Conservation (phyloP, 1,139 yeast species). For the Casaregolazyma lundiana region DNA sequence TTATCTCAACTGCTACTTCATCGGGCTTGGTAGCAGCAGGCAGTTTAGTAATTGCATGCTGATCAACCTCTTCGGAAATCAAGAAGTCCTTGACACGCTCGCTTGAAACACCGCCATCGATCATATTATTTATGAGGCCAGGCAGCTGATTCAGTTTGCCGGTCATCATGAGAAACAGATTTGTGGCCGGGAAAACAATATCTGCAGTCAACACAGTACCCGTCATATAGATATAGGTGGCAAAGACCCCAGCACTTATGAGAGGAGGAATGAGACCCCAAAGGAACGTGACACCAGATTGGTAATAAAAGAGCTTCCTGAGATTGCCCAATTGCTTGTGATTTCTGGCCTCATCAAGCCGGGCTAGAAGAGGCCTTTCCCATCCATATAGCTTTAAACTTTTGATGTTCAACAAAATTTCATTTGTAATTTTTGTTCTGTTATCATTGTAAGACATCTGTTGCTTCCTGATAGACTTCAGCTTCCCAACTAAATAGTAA, state of each 20-base stretch:
- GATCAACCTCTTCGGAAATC: slow-evolving; percentile 48
- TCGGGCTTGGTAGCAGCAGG: slow-evolving; percentile 32
- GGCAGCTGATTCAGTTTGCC: slow-evolving; percentile 51
- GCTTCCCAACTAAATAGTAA: slow-evolving; percentile 43
- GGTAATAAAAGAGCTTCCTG: slow-evolving; percentile 41
- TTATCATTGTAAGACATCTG: slow-evolving; percentile 67
- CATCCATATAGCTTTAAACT: slow-evolving; percentile 70
- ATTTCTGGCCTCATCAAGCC: slow-evolving; percentile 60
- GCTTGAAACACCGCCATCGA: slow-evolving; percentile 60
- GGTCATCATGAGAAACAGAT: slow-evolving; percentile 55
- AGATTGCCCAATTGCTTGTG: slow-evolving; percentile 76
- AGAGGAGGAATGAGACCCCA: slow-evolving; percentile 69
- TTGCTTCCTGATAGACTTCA: slow-evolving; percentile 47
- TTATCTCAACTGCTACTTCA: slow-evolving; percentile 38
- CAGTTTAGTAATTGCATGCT: slow-evolving; percentile 35
- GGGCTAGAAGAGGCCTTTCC: slow-evolving; percentile 61
- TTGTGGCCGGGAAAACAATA: slow-evolving; percentile 66
- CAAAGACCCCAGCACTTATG: slow-evolving; percentile 50
- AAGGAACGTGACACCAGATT: slow-evolving; percentile 47
- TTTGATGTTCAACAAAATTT: slow-evolving; percentile 59
- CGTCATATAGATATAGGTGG: slow-evolving; percentile 40
- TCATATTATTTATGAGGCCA: slow-evolving; percentile 42
- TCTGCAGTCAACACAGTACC: slow-evolving; percentile 58
- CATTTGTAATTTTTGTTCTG: slow-evolving; percentile 55
- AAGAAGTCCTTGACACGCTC: slow-evolving; percentile 52